Conservation (phyloP, 345 rosid species). For the Heritiera littoralis region DNA sequence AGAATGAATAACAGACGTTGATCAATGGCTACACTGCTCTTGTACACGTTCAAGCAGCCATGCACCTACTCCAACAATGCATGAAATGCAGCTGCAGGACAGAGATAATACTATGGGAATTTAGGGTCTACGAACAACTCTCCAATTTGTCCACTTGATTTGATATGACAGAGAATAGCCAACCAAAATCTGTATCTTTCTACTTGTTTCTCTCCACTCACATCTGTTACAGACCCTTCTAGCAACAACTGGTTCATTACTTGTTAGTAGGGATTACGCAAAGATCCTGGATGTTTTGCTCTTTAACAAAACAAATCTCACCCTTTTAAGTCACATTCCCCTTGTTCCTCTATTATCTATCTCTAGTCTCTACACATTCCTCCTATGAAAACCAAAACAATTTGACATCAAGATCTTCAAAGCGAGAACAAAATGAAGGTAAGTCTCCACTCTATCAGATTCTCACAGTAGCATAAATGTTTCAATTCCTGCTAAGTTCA, state of each 20-base stretch:
- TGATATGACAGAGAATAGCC: conserved; percentile 71
- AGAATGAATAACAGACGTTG: background rate
- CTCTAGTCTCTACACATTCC: conserved; percentile 33
- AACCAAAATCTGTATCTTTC: conserved; percentile 73
- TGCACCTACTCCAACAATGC: conserved; percentile 41
- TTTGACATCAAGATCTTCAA: conserved; percentile 31
- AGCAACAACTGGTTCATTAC: conserved; percentile 42
- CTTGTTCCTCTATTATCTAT: conserved; percentile 20
- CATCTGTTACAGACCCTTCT: conserved; percentile 43
- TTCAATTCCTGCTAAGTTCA: conserved; percentile 30
- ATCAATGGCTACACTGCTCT: conserved; percentile 21
- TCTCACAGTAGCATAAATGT: conserved; percentile 17
- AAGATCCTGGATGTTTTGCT: conserved; percentile 27
- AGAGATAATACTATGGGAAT: conserved; percentile 34
- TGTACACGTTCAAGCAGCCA: conserved; percentile 11
- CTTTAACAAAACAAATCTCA: conserved; percentile 34
- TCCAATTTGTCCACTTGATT: conserved; percentile 45
- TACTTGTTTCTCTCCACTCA: conserved; percentile 56
- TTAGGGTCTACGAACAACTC: conserved; percentile 37
- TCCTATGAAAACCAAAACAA: conserved; percentile 39
- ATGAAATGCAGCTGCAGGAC: conserved; percentile 32
- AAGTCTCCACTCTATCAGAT: conserved; percentile 31
- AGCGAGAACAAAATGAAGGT: conserved; percentile 69
- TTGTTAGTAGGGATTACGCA: conserved; percentile 19
- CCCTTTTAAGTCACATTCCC: conserved; percentile 35